Evolutionary conservation across 2,329 filamentous ascomycete genomes (phyloP).

Genomic region (Beauveria sp.): DNA sequence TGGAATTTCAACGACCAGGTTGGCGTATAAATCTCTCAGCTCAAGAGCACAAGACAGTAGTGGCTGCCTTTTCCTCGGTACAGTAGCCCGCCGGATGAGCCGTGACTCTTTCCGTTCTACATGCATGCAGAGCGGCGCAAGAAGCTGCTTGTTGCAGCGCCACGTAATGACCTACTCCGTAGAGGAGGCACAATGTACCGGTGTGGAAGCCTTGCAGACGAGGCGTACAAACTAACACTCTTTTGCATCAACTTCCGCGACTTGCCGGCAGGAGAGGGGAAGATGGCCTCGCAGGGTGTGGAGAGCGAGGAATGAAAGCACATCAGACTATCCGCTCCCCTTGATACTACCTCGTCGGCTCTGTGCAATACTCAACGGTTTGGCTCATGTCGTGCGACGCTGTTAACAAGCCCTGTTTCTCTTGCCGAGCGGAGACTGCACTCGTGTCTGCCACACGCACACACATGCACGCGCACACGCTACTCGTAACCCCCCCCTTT

Average conservation of each 20-base stretch:
- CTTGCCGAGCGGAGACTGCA: not conserved
- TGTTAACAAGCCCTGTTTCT: not conserved
- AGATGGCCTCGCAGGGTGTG: not conserved
- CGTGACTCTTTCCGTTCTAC: not conserved
- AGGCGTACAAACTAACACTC: not conserved
- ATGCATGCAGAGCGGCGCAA: not conserved
- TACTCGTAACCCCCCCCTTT: not conserved
- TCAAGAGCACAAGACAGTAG: not conserved
- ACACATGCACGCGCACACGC: not conserved
- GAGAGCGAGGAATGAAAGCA: not conserved
- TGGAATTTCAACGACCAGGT: not conserved
- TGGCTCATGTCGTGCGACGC: not conserved
- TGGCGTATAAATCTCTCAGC: not conserved
- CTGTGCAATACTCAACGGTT: not conserved
- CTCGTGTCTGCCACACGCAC: not conserved
- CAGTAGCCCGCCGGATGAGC: not conserved
- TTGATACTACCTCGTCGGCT: not conserved
- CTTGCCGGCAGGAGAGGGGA: not conserved
- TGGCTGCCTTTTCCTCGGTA: not conserved
- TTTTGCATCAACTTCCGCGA: not conserved
- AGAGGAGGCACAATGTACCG: not conserved
- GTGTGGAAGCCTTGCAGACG: not conserved
- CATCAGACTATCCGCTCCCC: not conserved
- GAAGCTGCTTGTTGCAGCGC: not conserved
- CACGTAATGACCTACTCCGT: not conserved